Evolutionary conservation across 257 asterid species (phyloP), one percentile per base, ranked within the genome.

Genomic region (Primulina huaijiensis): DNA sequence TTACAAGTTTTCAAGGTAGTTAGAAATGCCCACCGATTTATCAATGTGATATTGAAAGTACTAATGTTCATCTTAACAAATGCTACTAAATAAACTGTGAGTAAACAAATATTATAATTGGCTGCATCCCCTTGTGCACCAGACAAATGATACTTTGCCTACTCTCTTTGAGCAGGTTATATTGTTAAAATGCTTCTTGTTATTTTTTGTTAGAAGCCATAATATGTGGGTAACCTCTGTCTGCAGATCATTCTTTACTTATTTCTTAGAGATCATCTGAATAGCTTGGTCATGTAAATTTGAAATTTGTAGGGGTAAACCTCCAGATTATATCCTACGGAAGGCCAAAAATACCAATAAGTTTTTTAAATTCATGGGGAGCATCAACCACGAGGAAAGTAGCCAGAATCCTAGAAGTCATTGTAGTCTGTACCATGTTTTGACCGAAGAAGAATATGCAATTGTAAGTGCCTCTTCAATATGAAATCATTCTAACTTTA

Each of bases 371-470:
- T 84, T 83, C 75, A 77, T 79, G 33, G 97, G 97, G 82, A 89
- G 87, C 79, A 71, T 88, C 81, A 84, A 76, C 78, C 86, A 82
- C 63, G 97, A 87, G 74, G 96, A 79, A 75, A 76, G 75, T 73
- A 84, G 84, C 64, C 83, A 77, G 72, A 84, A 74, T 80, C 72
- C 86, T 59, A 73, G 77, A 72, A 73, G 82, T 72, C 84, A 83
- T 75, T 80, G 72, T 73, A 88, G 90, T 79, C 83, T 86, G 81
- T 94, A 81, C 78, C 90, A 86, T 71, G 85, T 84, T 74, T 83
- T 94, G 85, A 84, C 87, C 38, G 97, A 88, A 80, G 97, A 91
- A 74, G 99, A 94, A 81, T 91, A 82, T 83, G 95, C 94, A 80
- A 86, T 87, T 75, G 99, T 94, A 86, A 91, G 99, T 91, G 79